These are phyloP conservation scores for Orbilia quercus DNA, from an alignment of 2,329 filamentous ascomycete species.

Conservation along the genomic window DNA sequence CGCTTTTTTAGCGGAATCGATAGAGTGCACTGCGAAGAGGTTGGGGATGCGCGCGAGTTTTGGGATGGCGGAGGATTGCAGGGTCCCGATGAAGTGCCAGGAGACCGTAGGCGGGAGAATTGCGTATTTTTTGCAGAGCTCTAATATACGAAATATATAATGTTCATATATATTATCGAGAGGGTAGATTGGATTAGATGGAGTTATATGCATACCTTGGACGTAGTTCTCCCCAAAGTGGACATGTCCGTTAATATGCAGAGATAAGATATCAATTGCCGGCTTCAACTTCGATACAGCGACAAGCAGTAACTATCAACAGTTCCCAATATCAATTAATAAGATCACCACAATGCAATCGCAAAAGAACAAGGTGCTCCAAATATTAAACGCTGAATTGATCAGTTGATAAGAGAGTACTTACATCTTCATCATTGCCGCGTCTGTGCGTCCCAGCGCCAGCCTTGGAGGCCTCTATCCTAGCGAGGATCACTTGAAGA, in stretches of 20 bases:
- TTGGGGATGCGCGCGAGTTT: conserved; percentile 86
- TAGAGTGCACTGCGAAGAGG: conserved; percentile 88
- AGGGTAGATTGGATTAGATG: too few species aligned
- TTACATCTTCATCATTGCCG: conserved; percentile 30
- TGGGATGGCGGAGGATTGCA: conserved; percentile 95
- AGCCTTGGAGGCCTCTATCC: conserved; percentile 22
- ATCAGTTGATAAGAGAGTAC: too few species aligned
- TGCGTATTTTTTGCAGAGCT: conserved; percentile 84
- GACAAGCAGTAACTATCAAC: conserved; percentile 69
- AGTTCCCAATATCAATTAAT: not conserved
- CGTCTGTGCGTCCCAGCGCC: conserved; percentile 9
- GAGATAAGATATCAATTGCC: conserved; percentile 85
- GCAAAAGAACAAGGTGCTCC: too few species aligned
- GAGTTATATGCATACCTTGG: conserved; percentile 65
- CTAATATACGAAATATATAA: conserved; percentile 62
- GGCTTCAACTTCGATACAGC: conserved; percentile 98
- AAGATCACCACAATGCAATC: too few species aligned
- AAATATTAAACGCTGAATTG: too few species aligned
- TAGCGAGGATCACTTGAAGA: conserved; percentile 25
- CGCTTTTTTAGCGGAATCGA: conserved; percentile 90
- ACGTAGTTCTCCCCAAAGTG: conserved; percentile 99
- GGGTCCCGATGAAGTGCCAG: conserved; percentile 97
- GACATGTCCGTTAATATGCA: conserved; percentile 74
- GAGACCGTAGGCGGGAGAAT: conserved; percentile 79
- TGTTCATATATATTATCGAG: too few species aligned